Evolutionary conservation across 305 asterid species (phyloP), one percentile per base, ranked within the genome.

Genomic region (Fraxinus angustifolia): DNA sequence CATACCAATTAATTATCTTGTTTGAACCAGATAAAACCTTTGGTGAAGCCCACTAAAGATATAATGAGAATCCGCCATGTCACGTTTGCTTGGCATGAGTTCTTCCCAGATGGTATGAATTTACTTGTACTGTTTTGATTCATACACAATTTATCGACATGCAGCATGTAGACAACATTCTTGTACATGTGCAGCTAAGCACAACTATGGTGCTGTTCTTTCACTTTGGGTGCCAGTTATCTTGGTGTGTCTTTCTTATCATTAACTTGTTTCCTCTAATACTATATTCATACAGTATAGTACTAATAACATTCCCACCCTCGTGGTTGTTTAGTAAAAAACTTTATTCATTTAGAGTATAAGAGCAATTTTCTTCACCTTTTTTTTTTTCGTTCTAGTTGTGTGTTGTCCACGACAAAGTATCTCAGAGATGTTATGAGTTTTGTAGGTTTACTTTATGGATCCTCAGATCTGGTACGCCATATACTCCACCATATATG

Each of bases 401-500:
- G 76, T 30, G 34, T 80, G 35, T 50, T 82, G 42, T 72, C 79
- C 28, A 21, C 38, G 73, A 36, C 45, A 40, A 79, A 77, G 38
- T 72, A 38, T 81, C 85, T 79, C 76, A 81, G 73, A 40, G 76
- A 75, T 77, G 76, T 83, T 70, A 68, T 68, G 6, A 81, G 78
- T 86, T 70, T 79, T 84, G 85, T 92, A 96, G 98, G 97, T 96
- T 83, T 94, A 96, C 89, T 96, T 96, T 91, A 89, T 94, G 97
- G 99, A 96, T 88, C 84, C 91, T 83, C 99, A 94, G 89, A 93
- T 96, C 45, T 96, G 98, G 99, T 96, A 94, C 84, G 89, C 98
- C 36, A 83, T 96, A 80, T 94, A 87, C 88, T 91, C 98, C 72
- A 96, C 99, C 76, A 45, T 96, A 77, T 91, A 89, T 76, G 97